Evolutionary conservation across 768 basidiomycete genomes (phyloP).

Genomic region (Leccinum obscurum): DNA sequence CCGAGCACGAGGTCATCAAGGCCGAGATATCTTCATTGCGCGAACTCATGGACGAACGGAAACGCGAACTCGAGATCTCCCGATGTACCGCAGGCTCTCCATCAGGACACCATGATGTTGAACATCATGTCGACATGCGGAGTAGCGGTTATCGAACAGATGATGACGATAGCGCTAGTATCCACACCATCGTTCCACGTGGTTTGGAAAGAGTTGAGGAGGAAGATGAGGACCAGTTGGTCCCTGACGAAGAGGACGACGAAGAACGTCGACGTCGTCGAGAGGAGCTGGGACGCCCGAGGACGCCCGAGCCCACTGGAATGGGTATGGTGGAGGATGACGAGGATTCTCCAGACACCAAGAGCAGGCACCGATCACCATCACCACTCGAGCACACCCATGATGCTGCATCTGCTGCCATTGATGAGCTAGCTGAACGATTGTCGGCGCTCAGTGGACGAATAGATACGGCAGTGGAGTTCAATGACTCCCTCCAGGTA

Average conservation of each 20-base stretch:
- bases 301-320: slow-evolving; percentile 77
- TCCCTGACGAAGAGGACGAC: slow-evolving; percentile 40
- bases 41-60: slow-evolving; percentile 68
- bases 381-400: slow-evolving; percentile 21
- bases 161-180: slow-evolving; percentile 71
- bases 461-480: slow-evolving; percentile 71
- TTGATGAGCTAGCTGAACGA: slow-evolving; percentile 61
- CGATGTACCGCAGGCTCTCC: slow-evolving; percentile 26
- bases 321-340: slow-evolving; percentile 52
- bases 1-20: slow-evolving; percentile 84
- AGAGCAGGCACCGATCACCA: slow-evolving; percentile 18
- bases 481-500: slow-evolving; percentile 70
- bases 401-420: slow-evolving; percentile 34
- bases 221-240: slow-evolving; percentile 64
- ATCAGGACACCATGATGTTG: slow-evolving; percentile 20
- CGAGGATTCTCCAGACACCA: slow-evolving; percentile 35
- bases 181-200: slow-evolving; percentile 69
- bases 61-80: slow-evolving; percentile 45
- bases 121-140: slow-evolving; percentile 22
- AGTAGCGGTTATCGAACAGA: slow-evolving; percentile 41
- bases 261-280: slow-evolving; percentile 47
- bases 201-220: slow-evolving; percentile 73
- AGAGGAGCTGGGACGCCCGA: slow-evolving; percentile 66
- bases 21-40: slow-evolving; percentile 72
- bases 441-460: slow-evolving; percentile 65